Evolutionary conservation across 345 rosid genomes (phyloP).

Genomic region (Salix suchowensis): DNA sequence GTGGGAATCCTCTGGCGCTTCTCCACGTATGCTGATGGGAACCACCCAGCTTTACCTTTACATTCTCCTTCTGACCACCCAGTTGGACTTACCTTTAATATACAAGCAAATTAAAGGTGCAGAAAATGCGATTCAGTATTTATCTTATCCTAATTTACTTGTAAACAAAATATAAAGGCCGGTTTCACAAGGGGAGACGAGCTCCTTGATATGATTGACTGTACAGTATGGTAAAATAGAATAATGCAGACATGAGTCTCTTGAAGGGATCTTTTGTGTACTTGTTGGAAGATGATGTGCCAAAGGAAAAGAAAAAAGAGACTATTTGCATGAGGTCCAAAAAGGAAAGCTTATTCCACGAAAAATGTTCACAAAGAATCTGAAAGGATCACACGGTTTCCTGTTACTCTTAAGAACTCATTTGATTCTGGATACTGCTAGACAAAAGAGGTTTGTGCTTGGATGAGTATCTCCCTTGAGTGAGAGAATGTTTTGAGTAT

Average conservation of each 20-base stretch:
- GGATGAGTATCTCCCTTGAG: neutral
- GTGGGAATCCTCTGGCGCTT: conserved; percentile 80
- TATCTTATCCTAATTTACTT: too few species aligned
- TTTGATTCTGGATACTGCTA: neutral
- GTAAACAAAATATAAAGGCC: neutral
- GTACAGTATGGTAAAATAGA: neutral
- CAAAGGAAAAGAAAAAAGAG: neutral
- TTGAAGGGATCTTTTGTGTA: neutral
- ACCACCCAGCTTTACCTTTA: conserved; percentile 94
- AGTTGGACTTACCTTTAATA: conserved; percentile 54
- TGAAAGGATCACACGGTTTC: neutral
- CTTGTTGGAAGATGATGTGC: neutral
- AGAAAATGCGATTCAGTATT: neutral
- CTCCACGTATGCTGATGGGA: conserved; percentile 79
- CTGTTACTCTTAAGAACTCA: neutral
- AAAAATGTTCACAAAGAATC: neutral
- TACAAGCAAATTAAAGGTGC: neutral
- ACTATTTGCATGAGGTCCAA: neutral
- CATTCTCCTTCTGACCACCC: conserved; percentile 99
- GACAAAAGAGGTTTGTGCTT: neutral
- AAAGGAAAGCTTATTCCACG: neutral
- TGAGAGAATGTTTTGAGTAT: neutral
- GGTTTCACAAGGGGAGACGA: neutral
- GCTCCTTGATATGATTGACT: neutral
- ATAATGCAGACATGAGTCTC: neutral